A percentile compares a stretch with the other conserved stretches of the same genome.
These are phyloP conservation scores for Alternaria sp. DNA, from an alignment of 2,329 filamentous ascomycete genomes.

Conservation along the genomic window DNA sequence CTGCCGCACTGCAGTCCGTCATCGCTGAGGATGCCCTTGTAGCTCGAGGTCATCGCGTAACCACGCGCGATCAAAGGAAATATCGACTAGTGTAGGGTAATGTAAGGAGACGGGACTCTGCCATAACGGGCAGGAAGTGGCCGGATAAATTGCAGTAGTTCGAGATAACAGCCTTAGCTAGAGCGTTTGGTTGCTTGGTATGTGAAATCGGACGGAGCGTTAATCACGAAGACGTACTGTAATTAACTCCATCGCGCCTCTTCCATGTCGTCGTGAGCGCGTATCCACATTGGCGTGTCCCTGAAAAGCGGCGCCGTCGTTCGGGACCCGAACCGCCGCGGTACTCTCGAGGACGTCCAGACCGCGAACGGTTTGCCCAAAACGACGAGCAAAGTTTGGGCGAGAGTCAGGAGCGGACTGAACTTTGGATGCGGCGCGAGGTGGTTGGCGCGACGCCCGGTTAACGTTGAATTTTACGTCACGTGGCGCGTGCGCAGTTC, in stretches of 20 bases:
- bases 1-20: slow-evolving; percentile 12
- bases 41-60: slow-evolving; percentile 6
- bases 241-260: not conserved
- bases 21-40: slow-evolving; percentile 10
- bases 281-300: not conserved
- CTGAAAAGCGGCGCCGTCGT: not conserved
- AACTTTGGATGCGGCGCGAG: not conserved
- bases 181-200: slow-evolving; percentile 7
- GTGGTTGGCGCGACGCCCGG: not conserved
- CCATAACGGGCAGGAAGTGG: slow-evolving; percentile 19
- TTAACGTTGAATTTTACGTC: not conserved
- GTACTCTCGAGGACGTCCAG: not conserved
- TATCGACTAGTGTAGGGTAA: slow-evolving; percentile 9
- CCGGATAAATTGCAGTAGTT: slow-evolving; percentile 27
- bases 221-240: slow-evolving; percentile 7
- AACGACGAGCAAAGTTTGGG: not conserved
- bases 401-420: not conserved
- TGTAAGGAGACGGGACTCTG: slow-evolving; percentile 15
- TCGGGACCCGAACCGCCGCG: not conserved
- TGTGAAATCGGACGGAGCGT: slow-evolving; percentile 1
- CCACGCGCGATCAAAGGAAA: slow-evolving; percentile 3
- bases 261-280: not conserved
- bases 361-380: not conserved
- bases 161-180: slow-evolving; percentile 13
- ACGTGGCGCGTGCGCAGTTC: not conserved